Percentiles rank a stretch among this genome's conserved stretches.
Evolutionary conservation across 192 early-diverging fungal genomes (phyloP).

Genomic region (Coemansia interrupta): DNA sequence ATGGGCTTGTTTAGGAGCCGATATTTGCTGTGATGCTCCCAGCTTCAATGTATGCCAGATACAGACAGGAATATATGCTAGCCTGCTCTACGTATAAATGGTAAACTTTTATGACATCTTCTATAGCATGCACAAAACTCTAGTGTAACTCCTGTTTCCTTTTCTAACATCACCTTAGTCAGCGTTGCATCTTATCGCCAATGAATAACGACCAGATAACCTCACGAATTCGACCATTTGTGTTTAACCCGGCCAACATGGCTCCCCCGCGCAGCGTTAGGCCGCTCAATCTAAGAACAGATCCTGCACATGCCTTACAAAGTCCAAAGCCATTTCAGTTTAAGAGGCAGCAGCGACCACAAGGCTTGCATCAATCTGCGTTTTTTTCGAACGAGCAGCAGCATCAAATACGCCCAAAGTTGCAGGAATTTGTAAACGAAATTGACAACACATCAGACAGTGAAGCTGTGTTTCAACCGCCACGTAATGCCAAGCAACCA

Average conservation of each 20-base stretch:
- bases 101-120: not conserved
- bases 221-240: conserved; percentile 24
- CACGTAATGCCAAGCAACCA: not conserved
- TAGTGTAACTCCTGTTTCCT: not conserved
- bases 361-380: not conserved
- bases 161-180: not conserved
- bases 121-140: not conserved
- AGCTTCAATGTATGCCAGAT: not conserved
- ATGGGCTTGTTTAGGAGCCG: too few relatives aligned
- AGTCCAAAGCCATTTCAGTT: not conserved
- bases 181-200: not conserved
- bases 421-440: not conserved
- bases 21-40: too few relatives aligned
- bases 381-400: not conserved
- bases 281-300: conserved; percentile 19
- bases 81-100: too few relatives aligned
- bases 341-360: not conserved
- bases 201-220: conserved; percentile 2
- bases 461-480: not conserved
- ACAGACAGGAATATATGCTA: too few relatives aligned
- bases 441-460: not conserved
- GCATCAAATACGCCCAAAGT: conserved; percentile 1
- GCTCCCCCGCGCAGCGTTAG: conserved; percentile 33
- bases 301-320: not conserved
- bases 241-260: conserved; percentile 31